phyloP scores from a whole-genome alignment of 352 stramenopile genomes.

The Pythium folliculosum region DNA sequence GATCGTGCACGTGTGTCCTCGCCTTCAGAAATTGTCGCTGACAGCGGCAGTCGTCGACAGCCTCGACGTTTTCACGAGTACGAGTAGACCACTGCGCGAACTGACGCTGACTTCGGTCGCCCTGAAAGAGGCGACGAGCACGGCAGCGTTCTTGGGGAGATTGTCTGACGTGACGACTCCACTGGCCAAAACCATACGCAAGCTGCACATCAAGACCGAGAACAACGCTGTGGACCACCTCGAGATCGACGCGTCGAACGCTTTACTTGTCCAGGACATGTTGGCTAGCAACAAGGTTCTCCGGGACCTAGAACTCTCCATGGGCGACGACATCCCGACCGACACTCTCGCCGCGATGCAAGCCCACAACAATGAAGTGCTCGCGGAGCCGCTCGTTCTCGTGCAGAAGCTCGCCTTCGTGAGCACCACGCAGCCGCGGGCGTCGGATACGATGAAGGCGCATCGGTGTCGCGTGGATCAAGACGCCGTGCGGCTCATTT shows the following conservation, averaged over 20 bases:
- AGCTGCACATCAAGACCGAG: conserved; percentile 17
- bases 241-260: neutral
- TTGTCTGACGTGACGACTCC: neutral
- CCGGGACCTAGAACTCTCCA: conserved; percentile 10
- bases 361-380: conserved; percentile 10
- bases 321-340: conserved; percentile 11
- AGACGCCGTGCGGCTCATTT: conserved; percentile 20
- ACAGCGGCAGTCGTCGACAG: conserved; percentile 6
- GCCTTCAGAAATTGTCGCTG: conserved; percentile 9
- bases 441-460: neutral
- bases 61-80: conserved; percentile 1
- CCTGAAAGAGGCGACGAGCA: conserved; percentile 1
- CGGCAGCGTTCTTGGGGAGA: neutral
- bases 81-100: neutral
- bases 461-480: conserved; percentile 14
- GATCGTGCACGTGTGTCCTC: conserved; percentile 1
- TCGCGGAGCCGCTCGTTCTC: conserved; percentile 9
- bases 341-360: conserved; percentile 10
- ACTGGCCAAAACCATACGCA: conserved; percentile 11
- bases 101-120: conserved; percentile 10
- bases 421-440: conserved; percentile 1
- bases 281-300: conserved; percentile 14
- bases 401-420: conserved; percentile 17
- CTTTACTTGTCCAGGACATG: neutral
- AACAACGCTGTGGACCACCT: conserved; percentile 7